Percentiles rank a stretch among this genome's conserved stretches.
These are phyloP conservation scores for Funneliformis mosseae DNA, from an alignment of 192 early-diverging fungal genomes.

Conservation along the genomic window DNA sequence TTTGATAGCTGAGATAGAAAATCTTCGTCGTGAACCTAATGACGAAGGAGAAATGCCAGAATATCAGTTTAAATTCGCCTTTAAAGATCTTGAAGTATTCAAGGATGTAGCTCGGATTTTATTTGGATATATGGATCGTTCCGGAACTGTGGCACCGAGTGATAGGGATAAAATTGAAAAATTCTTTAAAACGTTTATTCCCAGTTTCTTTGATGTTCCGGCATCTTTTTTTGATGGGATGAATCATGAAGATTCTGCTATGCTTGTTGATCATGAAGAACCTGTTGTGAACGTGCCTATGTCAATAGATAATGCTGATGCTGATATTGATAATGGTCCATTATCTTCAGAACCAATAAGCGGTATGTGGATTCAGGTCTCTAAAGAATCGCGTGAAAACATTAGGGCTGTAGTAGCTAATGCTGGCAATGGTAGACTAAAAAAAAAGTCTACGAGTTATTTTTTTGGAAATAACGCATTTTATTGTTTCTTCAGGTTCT, in stretches of 20 bases:
- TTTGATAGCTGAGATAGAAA: slow-evolving; percentile 85
- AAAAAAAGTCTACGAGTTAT: slow-evolving; percentile 50
- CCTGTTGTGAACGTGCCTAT: slow-evolving; percentile 41
- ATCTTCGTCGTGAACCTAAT: slow-evolving; percentile 68
- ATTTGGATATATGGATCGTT: slow-evolving; percentile 69
- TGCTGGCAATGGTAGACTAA: slow-evolving; percentile 44
- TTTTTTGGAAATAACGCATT: slow-evolving; percentile 88
- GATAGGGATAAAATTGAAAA: slow-evolving; percentile 78
- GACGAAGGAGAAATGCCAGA: slow-evolving; percentile 37
- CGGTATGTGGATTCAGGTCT: slow-evolving; percentile 41
- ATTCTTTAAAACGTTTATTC: slow-evolving; percentile 76
- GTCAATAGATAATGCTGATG: slow-evolving; percentile 35
- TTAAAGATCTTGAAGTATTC: slow-evolving; percentile 76
- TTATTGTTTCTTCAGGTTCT: slow-evolving; percentile 89
- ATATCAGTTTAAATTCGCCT: slow-evolving; percentile 83
- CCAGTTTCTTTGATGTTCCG: slow-evolving; percentile 61
- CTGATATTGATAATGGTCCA: slow-evolving; percentile 7
- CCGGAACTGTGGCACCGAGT: slow-evolving; percentile 48
- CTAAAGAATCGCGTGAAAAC: slow-evolving; percentile 37
- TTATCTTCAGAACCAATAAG: slow-evolving; percentile 33
- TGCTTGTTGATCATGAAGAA: slow-evolving; percentile 51
- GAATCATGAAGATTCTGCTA: slow-evolving; percentile 55
- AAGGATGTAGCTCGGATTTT: slow-evolving; percentile 78
- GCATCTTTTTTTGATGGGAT: slow-evolving; percentile 44
- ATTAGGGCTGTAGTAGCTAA: slow-evolving; percentile 38